Base-by-base conservation (phyloP, 257 asterid genomes). In the Solanum clarkiae region DNA sequence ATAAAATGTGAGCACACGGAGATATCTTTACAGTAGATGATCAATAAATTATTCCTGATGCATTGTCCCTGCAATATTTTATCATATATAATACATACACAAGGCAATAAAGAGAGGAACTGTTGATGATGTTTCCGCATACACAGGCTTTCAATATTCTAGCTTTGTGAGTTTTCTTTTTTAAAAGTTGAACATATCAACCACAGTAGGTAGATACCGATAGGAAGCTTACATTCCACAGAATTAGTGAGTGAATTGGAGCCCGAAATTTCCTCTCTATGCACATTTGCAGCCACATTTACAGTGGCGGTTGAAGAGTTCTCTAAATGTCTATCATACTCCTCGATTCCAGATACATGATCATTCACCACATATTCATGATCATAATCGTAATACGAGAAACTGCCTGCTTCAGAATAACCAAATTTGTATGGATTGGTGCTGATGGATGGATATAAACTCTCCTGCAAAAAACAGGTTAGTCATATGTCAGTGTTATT, bases 341-440 rank as follows among this genome's bases (percentile, higher is more conserved):
- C 95, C 79, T 92, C 91, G 54, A 85, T 80, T 69, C 84, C 92
- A 36, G 90, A 85, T 47, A 81, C 47, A 57, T 88, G 93, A 90
- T 88, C 88, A 87, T 88, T 90, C 44, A 90, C 93, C 87, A 88
- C 89, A 80, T 91, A 90, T 42, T 88, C 94, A 74, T 91, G 90
- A 66, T 93, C 94, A 86, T 88, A 92, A 80, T 93, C 97, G 81
- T 90, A 91, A 89, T 91, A 92, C 20, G 94, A 90, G 86, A 91
- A 92, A 87, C 93, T 92, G 84, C 92, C 95, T 20, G 97, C 93
- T 84, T 93, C 99, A 49, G 97, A 88, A 80, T 88, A 93, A 1
- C 93, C 93, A 86, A 89, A 94, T 88, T 95, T 95, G 95, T 90
- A 90, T 40, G 86, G 85, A 88, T 91, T 90, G 77, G 93, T 88